Evolutionary conservation across 2,329 filamentous ascomycete genomes (phyloP).

Genomic region (Fusarium zealandicum): DNA sequence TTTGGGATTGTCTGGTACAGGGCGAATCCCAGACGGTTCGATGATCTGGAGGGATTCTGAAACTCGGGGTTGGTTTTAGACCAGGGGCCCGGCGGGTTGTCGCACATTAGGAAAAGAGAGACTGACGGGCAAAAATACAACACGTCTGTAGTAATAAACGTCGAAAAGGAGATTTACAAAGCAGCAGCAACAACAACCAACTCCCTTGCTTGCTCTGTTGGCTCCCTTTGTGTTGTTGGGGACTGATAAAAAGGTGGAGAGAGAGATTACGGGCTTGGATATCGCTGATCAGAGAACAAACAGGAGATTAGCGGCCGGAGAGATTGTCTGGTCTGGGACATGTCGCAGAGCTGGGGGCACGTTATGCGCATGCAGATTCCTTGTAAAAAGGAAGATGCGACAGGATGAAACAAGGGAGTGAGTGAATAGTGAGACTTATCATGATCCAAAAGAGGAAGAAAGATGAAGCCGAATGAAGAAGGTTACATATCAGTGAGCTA

Average conservation of each 20-base stretch:
- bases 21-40: slow-evolving; percentile 16
- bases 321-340: background rate
- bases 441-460: slow-evolving; percentile 7
- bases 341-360: background rate
- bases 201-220: background rate
- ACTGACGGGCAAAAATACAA: background rate
- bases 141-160: too few relatives aligned
- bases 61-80: slow-evolving; percentile 33
- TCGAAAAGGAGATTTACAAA: slow-evolving; percentile 22
- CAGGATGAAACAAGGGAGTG: slow-evolving; percentile 28
- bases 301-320: background rate
- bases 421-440: background rate
- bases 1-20: slow-evolving; percentile 11
- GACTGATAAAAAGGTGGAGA: background rate
- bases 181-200: background rate
- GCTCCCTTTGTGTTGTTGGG: background rate
- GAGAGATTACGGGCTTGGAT: background rate
- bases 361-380: slow-evolving; percentile 15
- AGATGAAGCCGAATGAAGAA: too few relatives aligned
- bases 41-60: slow-evolving; percentile 31
- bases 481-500: too few relatives aligned
- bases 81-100: slow-evolving; percentile 17
- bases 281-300: background rate
- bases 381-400: slow-evolving; percentile 4
- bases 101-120: background rate